Evolutionary conservation across 2,329 filamentous ascomycete species (phyloP).

Genomic region (Epichloe baconii): DNA sequence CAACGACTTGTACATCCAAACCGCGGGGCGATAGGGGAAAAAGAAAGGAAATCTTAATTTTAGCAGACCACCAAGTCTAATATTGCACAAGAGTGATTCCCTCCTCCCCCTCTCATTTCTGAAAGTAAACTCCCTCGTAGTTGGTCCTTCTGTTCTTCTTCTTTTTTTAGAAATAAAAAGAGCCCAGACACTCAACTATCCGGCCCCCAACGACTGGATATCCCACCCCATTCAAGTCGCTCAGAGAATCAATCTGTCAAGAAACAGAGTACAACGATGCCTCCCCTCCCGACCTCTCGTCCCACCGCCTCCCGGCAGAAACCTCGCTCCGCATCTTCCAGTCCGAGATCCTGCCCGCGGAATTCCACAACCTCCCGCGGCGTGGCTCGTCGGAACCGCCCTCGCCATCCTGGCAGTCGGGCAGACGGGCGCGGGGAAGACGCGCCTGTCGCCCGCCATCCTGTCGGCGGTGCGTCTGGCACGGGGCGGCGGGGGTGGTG

Average conservation of each 20-base stretch:
- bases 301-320: slow-evolving; percentile 18
- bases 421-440: slow-evolving; percentile 37
- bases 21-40: too few species aligned
- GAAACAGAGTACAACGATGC: background rate
- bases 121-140: too few species aligned
- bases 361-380: slow-evolving; percentile 15
- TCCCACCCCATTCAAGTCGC: too few species aligned
- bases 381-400: slow-evolving; percentile 12
- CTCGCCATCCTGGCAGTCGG: slow-evolving; percentile 31
- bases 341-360: slow-evolving; percentile 19
- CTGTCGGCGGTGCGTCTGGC: slow-evolving; percentile 17
- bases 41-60: too few species aligned
- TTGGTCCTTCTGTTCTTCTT: too few species aligned
- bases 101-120: background rate
- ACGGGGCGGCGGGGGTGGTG: background rate
- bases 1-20: background rate
- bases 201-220: too few species aligned
- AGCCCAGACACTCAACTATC: too few species aligned
- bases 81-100: too few species aligned
- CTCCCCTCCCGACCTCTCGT: slow-evolving; percentile 17
- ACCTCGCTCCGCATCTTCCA: slow-evolving; percentile 20
- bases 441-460: slow-evolving; percentile 27
- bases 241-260: too few species aligned
- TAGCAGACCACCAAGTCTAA: too few species aligned
- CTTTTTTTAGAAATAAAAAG: too few species aligned